phyloP scores from a whole-genome alignment of 2,329 filamentous ascomycete genomes.

The Tolypocladium ovalisporum region DNA sequence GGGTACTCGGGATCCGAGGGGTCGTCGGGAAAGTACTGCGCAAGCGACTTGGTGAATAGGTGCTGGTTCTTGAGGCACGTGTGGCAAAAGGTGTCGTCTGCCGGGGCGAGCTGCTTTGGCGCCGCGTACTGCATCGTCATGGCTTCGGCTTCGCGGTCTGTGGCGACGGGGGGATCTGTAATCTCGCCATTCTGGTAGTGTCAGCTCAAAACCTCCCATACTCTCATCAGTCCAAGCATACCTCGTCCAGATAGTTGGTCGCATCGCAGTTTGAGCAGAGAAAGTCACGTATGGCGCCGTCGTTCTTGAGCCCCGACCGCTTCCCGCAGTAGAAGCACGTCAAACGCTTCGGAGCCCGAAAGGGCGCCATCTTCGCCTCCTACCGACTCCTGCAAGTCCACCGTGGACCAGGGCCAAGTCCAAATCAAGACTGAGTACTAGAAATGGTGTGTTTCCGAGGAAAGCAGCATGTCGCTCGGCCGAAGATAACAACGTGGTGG shows the following conservation, averaged over 20 bases:
- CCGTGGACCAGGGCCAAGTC: neutral
- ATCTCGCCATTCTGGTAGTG: conserved; percentile 66
- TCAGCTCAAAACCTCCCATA: neutral
- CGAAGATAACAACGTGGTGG: neutral
- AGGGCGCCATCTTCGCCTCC: conserved; percentile 26
- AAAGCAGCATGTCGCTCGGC: neutral
- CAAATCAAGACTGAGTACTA: neutral
- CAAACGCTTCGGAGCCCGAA: conserved; percentile 34
- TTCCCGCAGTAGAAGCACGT: conserved; percentile 78
- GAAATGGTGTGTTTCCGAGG: neutral
- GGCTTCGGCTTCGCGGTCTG: conserved; percentile 30
- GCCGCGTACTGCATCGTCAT: conserved; percentile 34
- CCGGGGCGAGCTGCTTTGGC: conserved; percentile 20
- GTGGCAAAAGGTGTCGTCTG: conserved; percentile 50
- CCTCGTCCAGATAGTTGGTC: conserved; percentile 81
- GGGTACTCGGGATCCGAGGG: conserved; percentile 56
- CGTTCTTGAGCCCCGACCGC: conserved; percentile 49
- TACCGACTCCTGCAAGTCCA: neutral
- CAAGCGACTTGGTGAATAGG: conserved; percentile 62
- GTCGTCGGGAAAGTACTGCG: conserved; percentile 65
- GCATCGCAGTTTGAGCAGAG: conserved; percentile 71
- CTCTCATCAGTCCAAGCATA: conserved; percentile 22
- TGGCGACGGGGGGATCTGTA: conserved; percentile 66
- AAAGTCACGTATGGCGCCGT: conserved; percentile 53
- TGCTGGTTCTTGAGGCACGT: conserved; percentile 85